Evolutionary conservation across 176 grass and related monocot genomes (phyloP), one percentile per base, ranked within the genome.

Genomic region (Carex scoparia): DNA sequence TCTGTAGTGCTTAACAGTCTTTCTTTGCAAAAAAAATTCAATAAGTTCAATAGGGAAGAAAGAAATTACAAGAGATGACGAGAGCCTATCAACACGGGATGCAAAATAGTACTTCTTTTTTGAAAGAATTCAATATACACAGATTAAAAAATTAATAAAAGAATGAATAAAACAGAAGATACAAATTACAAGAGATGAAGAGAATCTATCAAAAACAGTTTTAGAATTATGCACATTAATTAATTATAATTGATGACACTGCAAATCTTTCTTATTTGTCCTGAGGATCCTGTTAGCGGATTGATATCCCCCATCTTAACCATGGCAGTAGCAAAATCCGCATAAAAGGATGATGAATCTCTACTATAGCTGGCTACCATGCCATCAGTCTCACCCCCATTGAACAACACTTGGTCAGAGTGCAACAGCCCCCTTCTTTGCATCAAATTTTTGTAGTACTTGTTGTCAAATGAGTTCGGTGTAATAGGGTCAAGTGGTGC

Each of bases 401-500:
- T 94, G 84, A 90, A 92, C 1, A 92, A 85, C 80, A 62, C 55
- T 85, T 94, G 92, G 88, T 92, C 90, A 0, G 92, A 90, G 81
- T 88, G 90, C 68, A 94, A 89, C 3, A 94, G 82, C 4, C 82
- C 93, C 83, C 51, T 87, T 57, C 65, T 67, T 2, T 77, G 65
- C 72, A 90, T 35, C 13, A 94, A 91, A 71, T 94, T 87, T 70
- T 1, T 86, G 87, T 85, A 92, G 88, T 92, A 94, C 19, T 84
- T 27, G 58, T 84, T 94, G 85, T 87, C 92, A 42, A 94, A 84
- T 70, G 27, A 28, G 86, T 86, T 80, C 5, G 92, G 84, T 1
- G 86, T 92, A 33, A 68, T 42, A 13, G 83, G 60, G 63, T 94
- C 92, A 23, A 94, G 38, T 27, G 84, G 56, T 49, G 86, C 79